phyloP scores from a whole-genome alignment of 441 rosid species.

The Gossypium schwendimanii region DNA sequence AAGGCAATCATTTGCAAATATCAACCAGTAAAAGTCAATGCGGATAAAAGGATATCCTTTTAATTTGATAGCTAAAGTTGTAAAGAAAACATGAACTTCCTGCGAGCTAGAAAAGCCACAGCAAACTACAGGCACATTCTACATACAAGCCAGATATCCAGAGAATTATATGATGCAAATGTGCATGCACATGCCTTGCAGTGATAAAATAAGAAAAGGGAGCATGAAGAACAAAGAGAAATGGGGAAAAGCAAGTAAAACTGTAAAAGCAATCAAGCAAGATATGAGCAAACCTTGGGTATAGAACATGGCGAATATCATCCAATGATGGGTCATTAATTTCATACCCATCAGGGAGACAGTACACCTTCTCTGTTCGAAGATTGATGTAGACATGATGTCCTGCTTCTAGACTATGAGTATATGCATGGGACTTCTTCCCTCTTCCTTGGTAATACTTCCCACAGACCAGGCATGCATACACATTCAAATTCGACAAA shows the following conservation, averaged over 20 bases:
- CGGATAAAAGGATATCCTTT: not conserved
- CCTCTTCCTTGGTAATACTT: constrained; percentile 95
- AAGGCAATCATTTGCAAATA: not conserved
- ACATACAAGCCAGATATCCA: not conserved
- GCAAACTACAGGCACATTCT: not conserved
- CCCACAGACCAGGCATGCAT: constrained; percentile 92
- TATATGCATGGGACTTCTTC: constrained; percentile 88
- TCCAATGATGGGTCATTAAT: constrained; percentile 87
- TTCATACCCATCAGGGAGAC: constrained; percentile 96
- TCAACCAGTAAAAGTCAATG: not conserved
- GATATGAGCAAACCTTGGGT: constrained; percentile 55
- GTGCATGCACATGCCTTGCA: not conserved
- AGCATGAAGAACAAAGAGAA: not conserved
- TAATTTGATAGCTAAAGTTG: not conserved
- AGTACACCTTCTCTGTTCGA: constrained; percentile 78
- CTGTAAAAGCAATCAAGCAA: not conserved
- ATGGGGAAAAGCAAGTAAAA: not conserved
- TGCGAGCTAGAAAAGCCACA: not conserved
- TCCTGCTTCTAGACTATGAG: constrained; percentile 96
- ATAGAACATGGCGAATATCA: constrained; percentile 84
- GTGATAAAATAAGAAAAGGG: not conserved
- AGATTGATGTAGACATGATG: constrained; percentile 93
- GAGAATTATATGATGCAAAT: not conserved
- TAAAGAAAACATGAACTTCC: not conserved
- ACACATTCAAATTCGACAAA: constrained; percentile 77